A percentile compares a stretch with the other conserved stretches of the same genome.
Evolutionary conservation across 1,139 yeast species (phyloP).

Genomic region (Saccharomyces hybrid): DNA sequence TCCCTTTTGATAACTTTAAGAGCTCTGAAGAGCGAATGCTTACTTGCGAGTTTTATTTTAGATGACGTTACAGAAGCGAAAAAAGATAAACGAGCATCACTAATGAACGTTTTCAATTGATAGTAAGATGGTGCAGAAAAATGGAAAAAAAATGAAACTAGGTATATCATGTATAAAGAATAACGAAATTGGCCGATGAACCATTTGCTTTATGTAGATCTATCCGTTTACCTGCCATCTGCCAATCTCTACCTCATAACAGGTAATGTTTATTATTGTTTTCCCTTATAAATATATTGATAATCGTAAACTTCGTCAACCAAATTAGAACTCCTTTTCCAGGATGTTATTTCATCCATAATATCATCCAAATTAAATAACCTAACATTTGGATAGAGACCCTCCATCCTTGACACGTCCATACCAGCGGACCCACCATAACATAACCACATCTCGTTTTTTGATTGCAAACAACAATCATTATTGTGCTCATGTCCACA

Average conservation of each 20-base stretch:
- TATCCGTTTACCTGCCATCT: background rate
- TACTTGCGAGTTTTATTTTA: no score
- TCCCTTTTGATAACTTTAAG: no score
- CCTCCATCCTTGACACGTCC: constrained; percentile 37
- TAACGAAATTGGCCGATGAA: background rate
- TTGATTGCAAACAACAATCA: constrained; percentile 41
- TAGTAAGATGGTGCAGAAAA: background rate
- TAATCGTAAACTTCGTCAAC: constrained; percentile 27
- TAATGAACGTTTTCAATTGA: no score
- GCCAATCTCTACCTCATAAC: background rate
- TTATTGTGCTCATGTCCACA: constrained; percentile 53
- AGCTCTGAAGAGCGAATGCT: no score
- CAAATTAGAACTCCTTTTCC: constrained; percentile 45
- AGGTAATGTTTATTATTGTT: background rate
- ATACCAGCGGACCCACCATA: constrained; percentile 51
- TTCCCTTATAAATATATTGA: constrained; percentile 21
- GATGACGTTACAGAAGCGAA: background rate
- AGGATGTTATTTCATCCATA: constrained; percentile 38
- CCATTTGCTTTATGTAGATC: background rate
- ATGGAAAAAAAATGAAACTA: background rate
- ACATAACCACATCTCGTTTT: constrained; percentile 42
- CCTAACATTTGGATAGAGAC: constrained; percentile 41
- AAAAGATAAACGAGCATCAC: background rate
- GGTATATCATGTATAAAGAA: background rate
- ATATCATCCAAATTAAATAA: constrained; percentile 39